Conservation (phyloP, 768 basidiomycete species). For the Hemileccinum impolitum region DNA sequence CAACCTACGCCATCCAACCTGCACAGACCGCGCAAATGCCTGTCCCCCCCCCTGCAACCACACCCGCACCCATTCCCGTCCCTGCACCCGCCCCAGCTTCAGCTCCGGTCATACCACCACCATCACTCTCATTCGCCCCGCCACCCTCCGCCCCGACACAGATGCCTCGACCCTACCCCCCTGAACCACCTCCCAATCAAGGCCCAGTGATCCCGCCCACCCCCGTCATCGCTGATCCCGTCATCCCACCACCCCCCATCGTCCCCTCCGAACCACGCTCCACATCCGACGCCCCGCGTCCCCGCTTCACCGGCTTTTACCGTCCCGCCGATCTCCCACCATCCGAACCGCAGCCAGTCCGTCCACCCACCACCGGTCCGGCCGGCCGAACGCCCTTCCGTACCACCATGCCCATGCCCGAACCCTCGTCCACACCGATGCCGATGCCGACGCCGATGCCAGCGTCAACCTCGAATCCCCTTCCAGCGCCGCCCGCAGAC, state of each 20-base stretch:
- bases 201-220: constrained; percentile 16
- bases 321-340: constrained; percentile 14
- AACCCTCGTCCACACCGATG: not conserved
- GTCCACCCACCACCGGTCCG: constrained; percentile 4
- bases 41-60: not conserved
- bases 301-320: constrained; percentile 30
- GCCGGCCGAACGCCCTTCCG: constrained; percentile 11
- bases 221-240: constrained; percentile 8
- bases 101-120: not conserved
- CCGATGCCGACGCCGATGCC: not conserved
- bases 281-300: constrained; percentile 13
- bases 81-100: not conserved
- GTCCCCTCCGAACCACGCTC: constrained; percentile 6
- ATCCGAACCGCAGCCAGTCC: constrained; percentile 5
- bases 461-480: constrained; percentile 43
- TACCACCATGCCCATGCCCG: constrained; percentile 7
- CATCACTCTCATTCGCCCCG: not conserved
- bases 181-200: not conserved
- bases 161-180: constrained; percentile 20
- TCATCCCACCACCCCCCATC: constrained; percentile 24
- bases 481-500: constrained; percentile 61
- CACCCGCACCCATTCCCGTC: not conserved
- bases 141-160: not conserved
- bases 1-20: not conserved
- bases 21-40: constrained; percentile 4